phyloP scores from a whole-genome alignment of 768 basidiomycete species.

The Amylocystis lapponica region DNA sequence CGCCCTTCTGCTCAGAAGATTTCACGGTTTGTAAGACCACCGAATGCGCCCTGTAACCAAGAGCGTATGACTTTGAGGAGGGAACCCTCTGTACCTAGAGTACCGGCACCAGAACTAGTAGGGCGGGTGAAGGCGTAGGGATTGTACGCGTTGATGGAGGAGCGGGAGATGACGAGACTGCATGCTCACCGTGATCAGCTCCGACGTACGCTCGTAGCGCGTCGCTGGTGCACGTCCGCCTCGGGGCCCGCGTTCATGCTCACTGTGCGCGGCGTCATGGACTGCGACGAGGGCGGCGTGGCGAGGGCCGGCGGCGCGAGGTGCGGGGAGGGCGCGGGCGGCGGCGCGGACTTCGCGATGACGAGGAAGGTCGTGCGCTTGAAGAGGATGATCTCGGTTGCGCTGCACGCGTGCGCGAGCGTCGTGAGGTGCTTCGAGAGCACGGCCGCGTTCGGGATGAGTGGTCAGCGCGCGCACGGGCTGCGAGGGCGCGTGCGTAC shows the following conservation, averaged over 20 bases:
- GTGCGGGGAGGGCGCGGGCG: conserved; percentile 36
- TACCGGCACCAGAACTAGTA: conserved; percentile 53
- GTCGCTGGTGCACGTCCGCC: conserved; percentile 42
- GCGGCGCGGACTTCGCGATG: conserved; percentile 72
- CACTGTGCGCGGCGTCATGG: no score
- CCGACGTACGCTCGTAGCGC: conserved; percentile 82
- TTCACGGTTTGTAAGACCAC: conserved; percentile 32
- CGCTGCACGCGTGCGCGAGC: conserved; percentile 81
- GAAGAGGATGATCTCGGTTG: conserved; percentile 92
- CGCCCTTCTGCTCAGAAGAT: conserved; percentile 30
- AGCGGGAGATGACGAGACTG: no score
- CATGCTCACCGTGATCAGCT: conserved; percentile 94
- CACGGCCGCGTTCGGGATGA: conserved; percentile 89
- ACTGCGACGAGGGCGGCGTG: conserved; percentile 24
- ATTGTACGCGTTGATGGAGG: no score
- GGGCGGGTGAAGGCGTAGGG: no score
- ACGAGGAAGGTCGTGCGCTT: conserved; percentile 98
- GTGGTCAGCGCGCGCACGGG: conserved; percentile 12
- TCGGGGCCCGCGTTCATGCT: conserved; percentile 39
- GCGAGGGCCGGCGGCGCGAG: conserved; percentile 15
- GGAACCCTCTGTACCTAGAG: conserved; percentile 57
- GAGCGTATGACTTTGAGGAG: conserved; percentile 50
- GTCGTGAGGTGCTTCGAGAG: conserved; percentile 82
- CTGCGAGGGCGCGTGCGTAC: conserved; percentile 29
- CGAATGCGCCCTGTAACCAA: conserved; percentile 67